These are phyloP conservation scores for Penicillium sp. DNA, from an alignment of 2,329 filamentous ascomycete species.

Conservation along the genomic window DNA sequence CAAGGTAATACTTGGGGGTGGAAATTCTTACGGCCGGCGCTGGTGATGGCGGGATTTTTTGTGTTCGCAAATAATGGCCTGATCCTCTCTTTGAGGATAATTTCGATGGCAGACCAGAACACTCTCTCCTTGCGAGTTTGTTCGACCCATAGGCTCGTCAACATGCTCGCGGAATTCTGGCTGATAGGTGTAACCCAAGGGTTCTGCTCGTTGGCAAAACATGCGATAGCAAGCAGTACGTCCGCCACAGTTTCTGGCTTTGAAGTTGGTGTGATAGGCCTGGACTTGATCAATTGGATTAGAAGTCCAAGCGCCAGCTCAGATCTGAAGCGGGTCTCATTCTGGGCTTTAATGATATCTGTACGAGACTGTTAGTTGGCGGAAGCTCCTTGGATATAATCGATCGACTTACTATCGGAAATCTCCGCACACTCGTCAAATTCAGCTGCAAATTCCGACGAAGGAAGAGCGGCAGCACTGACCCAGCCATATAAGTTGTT, in stretches of 20 bases:
- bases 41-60: conserved; percentile 43
- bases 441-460: conserved; percentile 29
- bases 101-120: conserved; percentile 19
- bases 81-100: conserved; percentile 32
- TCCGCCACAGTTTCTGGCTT: conserved; percentile 22
- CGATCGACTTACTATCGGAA: conserved; percentile 9
- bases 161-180: conserved; percentile 8
- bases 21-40: conserved; percentile 44
- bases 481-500: conserved; percentile 35
- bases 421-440: conserved; percentile 26
- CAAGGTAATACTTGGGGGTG: conserved; percentile 37
- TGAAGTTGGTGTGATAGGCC: conserved; percentile 16
- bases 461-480: conserved; percentile 30
- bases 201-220: conserved; percentile 32
- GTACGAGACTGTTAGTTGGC: background rate
- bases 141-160: no score
- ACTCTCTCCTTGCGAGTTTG: no score
- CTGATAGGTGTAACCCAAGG: conserved; percentile 36
- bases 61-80: conserved; percentile 43
- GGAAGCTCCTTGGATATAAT: background rate
- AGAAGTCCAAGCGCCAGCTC: conserved; percentile 30
- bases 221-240: conserved; percentile 33
- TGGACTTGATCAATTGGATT: conserved; percentile 9
- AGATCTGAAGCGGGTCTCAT: conserved; percentile 26
- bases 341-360: conserved; percentile 24